These are phyloP conservation scores for Piedraia hortae DNA, from an alignment of 2,329 filamentous ascomycete species.

Conservation along the genomic window DNA sequence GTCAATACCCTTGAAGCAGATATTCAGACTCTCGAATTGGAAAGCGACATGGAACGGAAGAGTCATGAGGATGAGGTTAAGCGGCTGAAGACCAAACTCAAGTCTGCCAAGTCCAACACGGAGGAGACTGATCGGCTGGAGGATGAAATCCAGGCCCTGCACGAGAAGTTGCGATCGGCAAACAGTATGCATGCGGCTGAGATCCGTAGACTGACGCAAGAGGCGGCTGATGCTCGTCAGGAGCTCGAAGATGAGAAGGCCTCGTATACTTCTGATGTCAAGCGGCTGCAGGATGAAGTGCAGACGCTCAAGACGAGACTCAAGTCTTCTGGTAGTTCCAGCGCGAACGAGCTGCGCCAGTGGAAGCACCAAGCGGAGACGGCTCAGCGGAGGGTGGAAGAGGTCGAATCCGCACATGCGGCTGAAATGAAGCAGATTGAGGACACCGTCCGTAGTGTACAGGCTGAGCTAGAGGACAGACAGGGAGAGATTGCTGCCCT, in stretches of 20 bases:
- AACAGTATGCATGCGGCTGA: constrained; percentile 5
- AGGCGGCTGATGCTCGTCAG: constrained; percentile 12
- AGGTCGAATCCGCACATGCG: constrained; percentile 4
- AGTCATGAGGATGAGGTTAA: no score
- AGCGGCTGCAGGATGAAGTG: no score
- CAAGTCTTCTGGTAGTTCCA: not conserved
- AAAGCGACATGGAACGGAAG: no score
- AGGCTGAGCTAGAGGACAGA: constrained; percentile 13
- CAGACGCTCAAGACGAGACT: not conserved
- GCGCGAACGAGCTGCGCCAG: constrained; percentile 19
- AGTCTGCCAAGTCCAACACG: constrained; percentile 1
- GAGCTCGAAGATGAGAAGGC: constrained; percentile 3
- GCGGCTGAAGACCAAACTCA: no score
- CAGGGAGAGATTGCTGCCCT: constrained; percentile 13
- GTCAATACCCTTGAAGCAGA: constrained; percentile 6
- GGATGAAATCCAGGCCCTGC: constrained; percentile 15
- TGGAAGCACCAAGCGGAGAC: constrained; percentile 23
- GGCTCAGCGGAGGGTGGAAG: constrained; percentile 6
- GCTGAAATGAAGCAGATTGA: constrained; percentile 9
- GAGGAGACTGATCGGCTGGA: constrained; percentile 30
- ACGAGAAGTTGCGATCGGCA: constrained; percentile 6
- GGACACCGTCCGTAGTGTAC: constrained; percentile 34
- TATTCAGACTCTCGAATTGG: no score
- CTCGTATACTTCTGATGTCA: no score
- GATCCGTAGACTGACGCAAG: constrained; percentile 4